A percentile compares a stretch with the other conserved stretches of the same genome.
Evolutionary conservation across 129 eudicot genomes (phyloP).

Genomic region (Saposhnikovia divaricata): DNA sequence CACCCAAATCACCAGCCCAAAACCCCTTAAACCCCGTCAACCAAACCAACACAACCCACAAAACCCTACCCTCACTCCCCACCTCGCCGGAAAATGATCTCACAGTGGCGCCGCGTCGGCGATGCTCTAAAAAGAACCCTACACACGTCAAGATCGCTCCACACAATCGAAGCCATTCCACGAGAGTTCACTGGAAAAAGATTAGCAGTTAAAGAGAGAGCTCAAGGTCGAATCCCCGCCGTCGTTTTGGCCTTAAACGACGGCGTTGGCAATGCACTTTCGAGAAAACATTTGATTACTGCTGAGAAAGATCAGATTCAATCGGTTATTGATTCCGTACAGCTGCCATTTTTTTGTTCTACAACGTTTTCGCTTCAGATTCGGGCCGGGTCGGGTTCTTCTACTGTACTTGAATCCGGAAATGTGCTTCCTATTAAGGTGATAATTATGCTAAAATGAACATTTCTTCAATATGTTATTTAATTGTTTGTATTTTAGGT

Average conservation of each 20-base stretch:
- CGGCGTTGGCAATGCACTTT: constrained; percentile 27
- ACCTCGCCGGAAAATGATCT: constrained; percentile 29
- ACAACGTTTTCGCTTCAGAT: constrained; percentile 76
- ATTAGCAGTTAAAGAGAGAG: constrained; percentile 68
- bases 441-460: not conserved
- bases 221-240: constrained; percentile 87
- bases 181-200: constrained; percentile 60
- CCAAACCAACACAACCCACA: not conserved
- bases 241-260: constrained; percentile 57
- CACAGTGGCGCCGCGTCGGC: constrained; percentile 63
- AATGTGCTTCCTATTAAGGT: constrained; percentile 84
- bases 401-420: constrained; percentile 53
- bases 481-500: not conserved
- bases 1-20: not conserved
- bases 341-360: constrained; percentile 63
- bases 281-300: constrained; percentile 55
- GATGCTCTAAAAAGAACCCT: constrained; percentile 22
- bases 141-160: constrained; percentile 31
- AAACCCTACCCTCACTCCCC: not conserved
- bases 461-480: not conserved
- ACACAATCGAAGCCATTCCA: constrained; percentile 82
- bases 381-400: constrained; percentile 92
- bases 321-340: constrained; percentile 46
- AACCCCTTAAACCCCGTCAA: not conserved
- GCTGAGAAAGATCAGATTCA: constrained; percentile 79